Base-by-base conservation (phyloP, 2,329 filamentous ascomycete species). In the Fusarium floridanum region DNA sequence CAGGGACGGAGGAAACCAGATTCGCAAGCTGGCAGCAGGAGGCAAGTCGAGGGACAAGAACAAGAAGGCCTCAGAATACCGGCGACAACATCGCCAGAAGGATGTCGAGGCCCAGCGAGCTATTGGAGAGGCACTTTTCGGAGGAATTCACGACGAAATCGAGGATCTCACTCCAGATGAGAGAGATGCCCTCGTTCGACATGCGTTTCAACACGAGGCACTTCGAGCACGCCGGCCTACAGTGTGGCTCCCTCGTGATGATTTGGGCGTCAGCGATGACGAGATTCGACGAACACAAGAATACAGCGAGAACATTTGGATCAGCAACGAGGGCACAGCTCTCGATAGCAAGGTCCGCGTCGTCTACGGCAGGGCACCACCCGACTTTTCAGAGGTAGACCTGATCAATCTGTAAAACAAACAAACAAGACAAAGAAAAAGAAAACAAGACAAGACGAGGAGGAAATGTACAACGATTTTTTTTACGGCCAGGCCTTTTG, bases 111-210 rank as follows among this genome's bases (percentile, higher is more conserved):
- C 91, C 1, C 94, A 96, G 82, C 89, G 86, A 37, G 88, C 90
- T 2, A 93, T 96, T 29, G 93, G 93, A 8, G 92, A 95, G 59
- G 93, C 95, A 4, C 87, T 98, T 3, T 99, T 95, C 82, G 92
- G 94, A 24, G 94, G 94, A 5, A 94, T 95, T 78, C 92, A 96
- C 75, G 96, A 98, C 79, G 95, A 98, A 85, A 92, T 99, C 73
- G 96, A 98, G 82, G 97, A 99, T 80, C 87, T 99, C 59, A 97
- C 94, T 1, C 94, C 95, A 0, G 94, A 96, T 20, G 95, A 98
- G 81, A 90, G 97, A 77, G 95, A 98, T 80, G 88, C 91, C 67
- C 90, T 98, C 43, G 93, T 97, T 14, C 92, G 92, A 64, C 92
- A 95, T 78, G 95, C 96, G 1, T 99, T 99, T 83, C 92, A 95